phyloP scores from a whole-genome alignment of 768 basidiomycete genomes.

The Panaeolus cyanescens region DNA sequence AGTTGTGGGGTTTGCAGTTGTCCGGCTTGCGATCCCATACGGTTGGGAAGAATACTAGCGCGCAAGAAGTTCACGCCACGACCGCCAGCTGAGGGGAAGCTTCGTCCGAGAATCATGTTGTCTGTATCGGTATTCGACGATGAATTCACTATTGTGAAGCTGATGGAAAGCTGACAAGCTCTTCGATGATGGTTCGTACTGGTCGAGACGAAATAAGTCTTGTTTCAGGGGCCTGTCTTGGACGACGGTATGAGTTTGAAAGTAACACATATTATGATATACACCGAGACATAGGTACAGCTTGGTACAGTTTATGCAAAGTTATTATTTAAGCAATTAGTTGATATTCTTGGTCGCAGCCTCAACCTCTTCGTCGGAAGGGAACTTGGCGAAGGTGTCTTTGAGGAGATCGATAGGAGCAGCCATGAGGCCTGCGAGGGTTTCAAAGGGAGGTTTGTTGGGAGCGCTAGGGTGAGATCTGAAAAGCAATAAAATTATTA shows the following conservation, averaged over 20 bases:
- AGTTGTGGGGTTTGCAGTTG: not conserved
- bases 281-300: not conserved
- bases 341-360: conserved; percentile 4
- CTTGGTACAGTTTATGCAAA: not conserved
- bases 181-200: not conserved
- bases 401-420: conserved; percentile 61
- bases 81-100: not conserved
- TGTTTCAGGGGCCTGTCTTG: not conserved
- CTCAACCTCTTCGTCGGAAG: conserved; percentile 52
- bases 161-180: not conserved
- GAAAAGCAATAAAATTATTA: not conserved
- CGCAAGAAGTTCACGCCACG: not conserved
- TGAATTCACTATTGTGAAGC: not conserved
- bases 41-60: not conserved
- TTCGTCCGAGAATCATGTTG: not conserved
- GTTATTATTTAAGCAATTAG: not conserved
- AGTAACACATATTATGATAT: not conserved
- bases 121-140: not conserved
- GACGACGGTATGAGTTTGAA: not conserved
- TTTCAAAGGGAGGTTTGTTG: conserved; percentile 62
- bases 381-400: conserved; percentile 56
- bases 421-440: conserved; percentile 50
- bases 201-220: not conserved
- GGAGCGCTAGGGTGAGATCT: conserved; percentile 35
- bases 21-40: not conserved